Percentiles rank a stretch among this genome's conserved stretches.
Conservation (phyloP, 805 yeast genomes). For the Pichia manshurica region DNA sequence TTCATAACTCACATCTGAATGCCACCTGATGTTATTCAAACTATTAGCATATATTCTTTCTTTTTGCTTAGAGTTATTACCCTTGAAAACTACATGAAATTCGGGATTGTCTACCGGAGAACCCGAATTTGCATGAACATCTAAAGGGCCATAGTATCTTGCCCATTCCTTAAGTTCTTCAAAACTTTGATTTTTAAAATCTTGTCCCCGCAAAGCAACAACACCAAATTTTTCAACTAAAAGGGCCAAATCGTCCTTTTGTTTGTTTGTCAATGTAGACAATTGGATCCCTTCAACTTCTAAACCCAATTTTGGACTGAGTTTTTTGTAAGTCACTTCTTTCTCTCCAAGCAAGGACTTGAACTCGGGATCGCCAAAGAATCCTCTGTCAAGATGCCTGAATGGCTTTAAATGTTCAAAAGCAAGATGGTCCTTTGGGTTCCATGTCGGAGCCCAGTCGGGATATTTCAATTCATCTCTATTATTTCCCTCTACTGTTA, state of each 20-base stretch:
- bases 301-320: constrained; percentile 69
- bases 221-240: constrained; percentile 67
- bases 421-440: constrained; percentile 4
- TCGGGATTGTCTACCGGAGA: constrained; percentile 56
- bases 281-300: constrained; percentile 58
- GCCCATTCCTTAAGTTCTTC: constrained; percentile 47
- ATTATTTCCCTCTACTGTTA: constrained; percentile 7
- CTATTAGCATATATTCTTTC: constrained; percentile 32
- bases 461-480: constrained; percentile 7
- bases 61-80: constrained; percentile 36
- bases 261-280: constrained; percentile 45
- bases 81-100: constrained; percentile 56
- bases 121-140: constrained; percentile 71
- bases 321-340: constrained; percentile 24
- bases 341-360: constrained; percentile 39
- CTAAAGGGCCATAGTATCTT: constrained; percentile 61
- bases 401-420: constrained; percentile 30
- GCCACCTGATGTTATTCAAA: constrained; percentile 48
- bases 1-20: constrained; percentile 71
- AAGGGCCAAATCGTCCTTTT: constrained; percentile 64
- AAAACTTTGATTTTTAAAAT: constrained; percentile 51
- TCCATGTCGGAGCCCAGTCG: constrained; percentile 14
- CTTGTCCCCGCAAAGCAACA: constrained; percentile 60
- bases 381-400: constrained; percentile 48
- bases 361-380: constrained; percentile 45